Evolutionary conservation across 108 stramenopile species (phyloP), one percentile per base, ranked within the genome.

Genomic region (Cyclotella distinguenda): DNA sequence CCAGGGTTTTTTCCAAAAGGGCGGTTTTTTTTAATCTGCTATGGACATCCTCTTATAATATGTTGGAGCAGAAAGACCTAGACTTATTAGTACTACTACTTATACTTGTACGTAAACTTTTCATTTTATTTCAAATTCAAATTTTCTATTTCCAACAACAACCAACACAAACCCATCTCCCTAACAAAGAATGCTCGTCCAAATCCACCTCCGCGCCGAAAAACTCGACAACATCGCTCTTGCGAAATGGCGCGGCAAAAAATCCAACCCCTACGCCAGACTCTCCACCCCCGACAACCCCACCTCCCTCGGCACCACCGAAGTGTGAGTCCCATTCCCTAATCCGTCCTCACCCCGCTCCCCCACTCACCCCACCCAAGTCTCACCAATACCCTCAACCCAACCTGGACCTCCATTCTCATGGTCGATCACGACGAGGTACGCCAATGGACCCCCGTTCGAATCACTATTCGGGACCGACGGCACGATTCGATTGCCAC

Each of bases 121-220:
- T n/a, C n/a, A n/a, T n/a, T n/a, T n/a, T n/a, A n/a, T n/a, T n/a
- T n/a, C n/a, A n/a, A n/a, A n/a, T n/a, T n/a, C n/a, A n/a, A n/a
- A n/a, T n/a, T n/a, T n/a, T n/a, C n/a, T n/a, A n/a, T n/a, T n/a
- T n/a, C n/a, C n/a, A n/a, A n/a, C n/a, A n/a, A n/a, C n/a, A n/a
- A n/a, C n/a, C n/a, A n/a, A n/a, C n/a, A n/a, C n/a, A n/a, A n/a
- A n/a, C n/a, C n/a, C n/a, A 35, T 5, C 16, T 34, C 23, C 19
- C 23, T 10, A 22, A 19, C 2, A 48, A 25, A 15, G 47, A 25
- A 60, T 60, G 28, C 59, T 1, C 34, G 68, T 70, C 27, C 68
- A 60, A 30, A 44, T 70, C 50, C 58, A 70, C 39, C 49, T 70
- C 30, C 68, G 68, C 26, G 68, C 68, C 18, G 59, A 60, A 47